Conservation (phyloP, 148 eudicot genomes). For the Silene uniflora region DNA sequence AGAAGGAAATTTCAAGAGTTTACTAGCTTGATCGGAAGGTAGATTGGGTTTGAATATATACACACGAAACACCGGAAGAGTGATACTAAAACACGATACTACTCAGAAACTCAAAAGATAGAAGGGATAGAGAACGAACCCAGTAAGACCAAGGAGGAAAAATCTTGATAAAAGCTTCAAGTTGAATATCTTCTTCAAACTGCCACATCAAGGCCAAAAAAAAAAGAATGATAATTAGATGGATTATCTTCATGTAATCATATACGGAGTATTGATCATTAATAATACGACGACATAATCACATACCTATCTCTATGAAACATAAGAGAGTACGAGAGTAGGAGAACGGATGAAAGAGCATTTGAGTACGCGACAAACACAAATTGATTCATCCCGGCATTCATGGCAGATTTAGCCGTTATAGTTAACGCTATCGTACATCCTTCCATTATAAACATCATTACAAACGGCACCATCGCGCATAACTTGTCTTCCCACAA, state of each 20-base stretch:
- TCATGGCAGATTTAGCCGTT: conserved; percentile 52
- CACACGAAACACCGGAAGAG: no score
- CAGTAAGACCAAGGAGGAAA: conserved; percentile 65
- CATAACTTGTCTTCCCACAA: conserved; percentile 18
- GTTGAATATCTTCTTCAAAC: conserved; percentile 41
- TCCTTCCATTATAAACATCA: conserved; percentile 60
- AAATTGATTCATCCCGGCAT: conserved; percentile 59
- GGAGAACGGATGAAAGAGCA: conserved; percentile 55
- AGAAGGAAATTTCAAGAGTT: no score
- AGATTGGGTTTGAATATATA: no score
- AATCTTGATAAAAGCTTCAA: conserved; percentile 39
- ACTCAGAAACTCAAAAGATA: not conserved
- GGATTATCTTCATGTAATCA: not conserved
- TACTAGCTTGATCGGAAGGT: no score
- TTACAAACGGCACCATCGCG: conserved; percentile 35
- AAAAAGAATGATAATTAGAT: not conserved
- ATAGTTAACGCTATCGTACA: conserved; percentile 62
- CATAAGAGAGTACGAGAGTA: conserved; percentile 45
- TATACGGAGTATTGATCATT: not conserved
- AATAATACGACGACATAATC: not conserved
- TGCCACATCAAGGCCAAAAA: conserved; percentile 7
- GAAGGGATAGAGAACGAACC: conserved; percentile 35
- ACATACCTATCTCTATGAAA: conserved; percentile 43
- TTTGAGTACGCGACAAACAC: conserved; percentile 79
- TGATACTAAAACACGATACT: not conserved